A percentile compares a stretch with the other conserved stretches of the same genome.
Evolutionary conservation across 2,329 filamentous ascomycete species (phyloP).

Genomic region (Magnaporthiopsis rhizophila): DNA sequence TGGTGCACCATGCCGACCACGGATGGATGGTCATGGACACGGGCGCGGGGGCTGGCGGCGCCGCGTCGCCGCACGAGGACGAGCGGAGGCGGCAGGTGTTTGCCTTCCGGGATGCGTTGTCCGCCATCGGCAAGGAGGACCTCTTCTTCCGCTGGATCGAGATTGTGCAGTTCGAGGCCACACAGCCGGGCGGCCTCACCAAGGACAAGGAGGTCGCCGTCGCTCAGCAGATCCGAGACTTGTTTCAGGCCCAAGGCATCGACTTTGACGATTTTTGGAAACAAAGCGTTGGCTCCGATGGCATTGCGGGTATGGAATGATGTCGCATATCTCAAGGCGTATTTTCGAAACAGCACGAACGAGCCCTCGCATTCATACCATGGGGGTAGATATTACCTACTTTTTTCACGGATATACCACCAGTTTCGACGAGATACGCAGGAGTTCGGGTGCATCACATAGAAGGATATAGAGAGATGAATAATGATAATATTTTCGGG

Average conservation of each 20-base stretch:
- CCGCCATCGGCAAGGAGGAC: conserved; percentile 72
- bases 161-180: conserved; percentile 80
- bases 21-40: conserved; percentile 66
- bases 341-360: background rate
- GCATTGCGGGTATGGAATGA: conserved; percentile 19
- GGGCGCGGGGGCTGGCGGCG: conserved; percentile 26
- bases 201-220: conserved; percentile 63
- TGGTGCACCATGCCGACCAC: conserved; percentile 59
- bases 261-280: conserved; percentile 77
- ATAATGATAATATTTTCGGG: too few species aligned
- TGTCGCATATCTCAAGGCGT: background rate
- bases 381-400: background rate
- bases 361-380: background rate
- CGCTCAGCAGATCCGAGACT: conserved; percentile 63
- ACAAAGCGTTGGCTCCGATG: conserved; percentile 44
- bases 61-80: conserved; percentile 39
- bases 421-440: background rate
- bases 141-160: conserved; percentile 92
- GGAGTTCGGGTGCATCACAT: background rate
- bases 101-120: conserved; percentile 68
- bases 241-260: conserved; percentile 69
- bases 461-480: background rate
- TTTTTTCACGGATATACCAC: background rate
- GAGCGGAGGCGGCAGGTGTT: conserved; percentile 66
- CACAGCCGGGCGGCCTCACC: conserved; percentile 70